Base-by-base conservation (phyloP, 177 flowering plant species). In the Telopea speciosissima region DNA sequence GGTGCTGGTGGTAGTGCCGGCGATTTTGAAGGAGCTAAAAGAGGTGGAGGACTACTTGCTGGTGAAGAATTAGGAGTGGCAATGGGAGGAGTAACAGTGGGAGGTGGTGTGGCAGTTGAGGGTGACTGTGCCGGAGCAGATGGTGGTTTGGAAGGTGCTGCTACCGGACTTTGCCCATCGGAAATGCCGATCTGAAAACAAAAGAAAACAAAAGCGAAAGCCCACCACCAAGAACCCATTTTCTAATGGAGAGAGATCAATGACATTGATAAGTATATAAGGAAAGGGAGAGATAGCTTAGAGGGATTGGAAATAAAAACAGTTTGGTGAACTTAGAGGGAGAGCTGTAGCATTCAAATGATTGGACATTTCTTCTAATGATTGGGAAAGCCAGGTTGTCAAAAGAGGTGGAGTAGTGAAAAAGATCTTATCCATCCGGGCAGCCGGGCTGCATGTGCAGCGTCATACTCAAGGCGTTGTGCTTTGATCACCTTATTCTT, bases 101-200 rank as follows among this genome's bases (percentile, higher is more conserved):
- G 1, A 25, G 85, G 85, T 25, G 82, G 69, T 45, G 65, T 21
- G 36, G 61, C 67, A n/a, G 68, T 12, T 49, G 66, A 14, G 1
- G 75, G 68, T 49, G 81, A 67, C 10, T 13, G 68, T 49, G 74
- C 23, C 22, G 78, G 24, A 24, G 80, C 45, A n/a, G 68, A 28
- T 21, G 83, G 84, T 24, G 78, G 62, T 12, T 26, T 73, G 14
- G 83, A 60, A 54, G 90, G 89, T 17, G 84, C 80, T 19, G 79
- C 81, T 22, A 58, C 28, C 13, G 90, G 86, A 67, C 81, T 54
- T 82, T 89, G 90, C n/a, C 83, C 93, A 73, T 75, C 66, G 60
- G 74, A 70, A 33, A 69, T 73, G 70, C 68, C 68, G 9, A 45
- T 68, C 8, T 70, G 69, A 69, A 76, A 65, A 73, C 72, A 67